Base-by-base conservation (phyloP, 768 basidiomycete genomes). In the Suillus hirtellus region DNA sequence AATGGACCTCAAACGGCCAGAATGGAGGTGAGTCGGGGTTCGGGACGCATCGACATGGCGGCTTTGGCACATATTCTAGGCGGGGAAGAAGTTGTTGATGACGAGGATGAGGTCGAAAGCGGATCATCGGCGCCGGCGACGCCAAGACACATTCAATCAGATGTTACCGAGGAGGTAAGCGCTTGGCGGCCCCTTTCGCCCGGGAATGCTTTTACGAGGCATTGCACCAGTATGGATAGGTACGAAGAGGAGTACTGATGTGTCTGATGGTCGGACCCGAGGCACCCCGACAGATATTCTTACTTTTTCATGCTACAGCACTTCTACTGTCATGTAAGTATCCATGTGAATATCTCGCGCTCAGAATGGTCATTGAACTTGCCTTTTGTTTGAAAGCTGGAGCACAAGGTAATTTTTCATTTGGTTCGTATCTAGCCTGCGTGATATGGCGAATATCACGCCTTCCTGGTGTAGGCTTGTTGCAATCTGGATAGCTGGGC, bases 31-130 rank as follows among this genome's bases (percentile, higher is more conserved):
- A 76, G 72, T 54, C 74, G 73, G 40, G 78, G 77, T 21, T 65
- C 77, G 42, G 72, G 73, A 61, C 74, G 85, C 52, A 76, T 89
- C 63, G 75, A 90, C 71, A 80, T 86, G 75, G 84, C 87, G 59
- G 87, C 82, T 19, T 74, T 89, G 38, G 75, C 80, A 17, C 77
- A 75, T 49, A 78, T 91, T 60, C 75, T 90, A 19, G 69, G 76
- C 66, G 77, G 64, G 67, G 43, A 65, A 24, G 68, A n/a, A 2
- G 68, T 61, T n/a, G 24, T 72, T 60, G 71, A 72, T 31, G 69
- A 73, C 27, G 69, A 77, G 6, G 69, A 73, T 19, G 38, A 73
- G 60, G 64, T 69, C 50, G 72, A 73, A 3, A 67, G 66, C 1
- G 69, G 70, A 17, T 21, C 54, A 59, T 60, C 40, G 24, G 38